A percentile compares a stretch with the other conserved stretches of the same genome.
phyloP scores from a whole-genome alignment of 2,329 filamentous ascomycete genomes.

The Trichophaea hybrida region DNA sequence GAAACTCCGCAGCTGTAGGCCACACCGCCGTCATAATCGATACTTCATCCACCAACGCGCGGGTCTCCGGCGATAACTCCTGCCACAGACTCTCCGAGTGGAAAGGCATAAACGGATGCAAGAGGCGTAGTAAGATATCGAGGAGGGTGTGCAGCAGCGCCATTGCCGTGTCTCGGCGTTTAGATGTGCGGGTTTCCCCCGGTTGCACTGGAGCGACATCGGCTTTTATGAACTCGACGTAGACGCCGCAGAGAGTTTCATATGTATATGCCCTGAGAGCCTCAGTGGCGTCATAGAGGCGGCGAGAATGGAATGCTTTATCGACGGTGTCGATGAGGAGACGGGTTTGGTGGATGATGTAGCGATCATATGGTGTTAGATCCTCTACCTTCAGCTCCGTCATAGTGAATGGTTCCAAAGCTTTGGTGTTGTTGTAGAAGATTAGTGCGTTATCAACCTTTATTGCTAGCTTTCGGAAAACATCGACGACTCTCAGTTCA shows the following conservation, averaged over 20 bases:
- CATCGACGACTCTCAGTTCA: conserved; percentile 18
- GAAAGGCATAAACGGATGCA: conserved; percentile 26
- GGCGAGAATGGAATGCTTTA: conserved; percentile 16
- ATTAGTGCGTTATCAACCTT: conserved; percentile 22
- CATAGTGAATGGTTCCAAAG: not conserved
- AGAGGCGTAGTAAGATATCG: conserved; percentile 19
- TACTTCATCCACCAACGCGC: conserved; percentile 11
- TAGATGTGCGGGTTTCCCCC: not conserved
- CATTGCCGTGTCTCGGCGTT: conserved; percentile 13
- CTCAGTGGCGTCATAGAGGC: conserved; percentile 17
- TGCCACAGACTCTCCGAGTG: conserved; percentile 27
- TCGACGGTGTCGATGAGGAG: conserved; percentile 11
- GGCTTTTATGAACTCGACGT: conserved; percentile 20
- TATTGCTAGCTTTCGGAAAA: conserved; percentile 17
- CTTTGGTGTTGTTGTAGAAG: conserved; percentile 9
- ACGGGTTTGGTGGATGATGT: conserved; percentile 18
- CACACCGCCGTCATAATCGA: conserved; percentile 19
- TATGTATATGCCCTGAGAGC: conserved; percentile 18
- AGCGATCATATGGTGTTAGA: conserved; percentile 14
- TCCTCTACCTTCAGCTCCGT: not conserved
- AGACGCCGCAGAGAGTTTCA: conserved; percentile 18
- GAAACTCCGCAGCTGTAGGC: conserved; percentile 11
- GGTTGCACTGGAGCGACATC: conserved; percentile 11
- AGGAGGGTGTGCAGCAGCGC: conserved; percentile 10
- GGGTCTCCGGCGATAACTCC: conserved; percentile 12